phyloP scores from a whole-genome alignment of 805 yeast genomes.

The Kazachstania martiniae region DNA sequence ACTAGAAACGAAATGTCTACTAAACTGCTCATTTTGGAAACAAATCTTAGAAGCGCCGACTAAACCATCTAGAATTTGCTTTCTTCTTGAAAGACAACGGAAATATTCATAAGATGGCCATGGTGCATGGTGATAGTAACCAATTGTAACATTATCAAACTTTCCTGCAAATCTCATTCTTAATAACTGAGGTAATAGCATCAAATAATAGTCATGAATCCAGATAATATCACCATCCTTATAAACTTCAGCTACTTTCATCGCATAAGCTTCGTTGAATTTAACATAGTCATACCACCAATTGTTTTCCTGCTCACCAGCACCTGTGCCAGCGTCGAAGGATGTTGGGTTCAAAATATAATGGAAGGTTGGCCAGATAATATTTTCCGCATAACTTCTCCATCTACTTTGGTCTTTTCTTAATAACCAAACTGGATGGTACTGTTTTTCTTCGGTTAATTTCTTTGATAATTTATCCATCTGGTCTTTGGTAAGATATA shows the following conservation, averaged over 20 bases:
- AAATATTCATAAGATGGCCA: slow-evolving; percentile 93
- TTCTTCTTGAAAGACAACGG: slow-evolving; percentile 75
- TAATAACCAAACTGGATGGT: slow-evolving; percentile 75
- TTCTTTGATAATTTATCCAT: slow-evolving; percentile 29
- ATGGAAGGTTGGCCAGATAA: slow-evolving; percentile 90
- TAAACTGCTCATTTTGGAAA: slow-evolving; percentile 78
- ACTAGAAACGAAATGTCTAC: slow-evolving; percentile 84
- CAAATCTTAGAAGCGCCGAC: slow-evolving; percentile 80
- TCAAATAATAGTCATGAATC: slow-evolving; percentile 83
- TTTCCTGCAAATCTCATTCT: slow-evolving; percentile 51
- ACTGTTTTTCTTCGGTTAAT: slow-evolving; percentile 37
- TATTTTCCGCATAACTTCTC: slow-evolving; percentile 83
- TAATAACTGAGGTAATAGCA: slow-evolving; percentile 72
- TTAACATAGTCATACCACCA: slow-evolving; percentile 87
- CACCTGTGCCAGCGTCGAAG: background rate
- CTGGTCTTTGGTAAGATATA: slow-evolving; percentile 46
- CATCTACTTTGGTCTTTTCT: slow-evolving; percentile 72
- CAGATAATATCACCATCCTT: slow-evolving; percentile 84
- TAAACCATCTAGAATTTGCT: slow-evolving; percentile 78
- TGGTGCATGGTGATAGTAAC: slow-evolving; percentile 79
- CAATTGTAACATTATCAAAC: slow-evolving; percentile 47
- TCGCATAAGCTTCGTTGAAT: slow-evolving; percentile 84
- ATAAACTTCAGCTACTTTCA: slow-evolving; percentile 61
- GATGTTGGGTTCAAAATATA: slow-evolving; percentile 61
- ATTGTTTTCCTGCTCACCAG: slow-evolving; percentile 44